Base-by-base conservation (phyloP, 305 asterid species). In the Fraxinus platypoda region DNA sequence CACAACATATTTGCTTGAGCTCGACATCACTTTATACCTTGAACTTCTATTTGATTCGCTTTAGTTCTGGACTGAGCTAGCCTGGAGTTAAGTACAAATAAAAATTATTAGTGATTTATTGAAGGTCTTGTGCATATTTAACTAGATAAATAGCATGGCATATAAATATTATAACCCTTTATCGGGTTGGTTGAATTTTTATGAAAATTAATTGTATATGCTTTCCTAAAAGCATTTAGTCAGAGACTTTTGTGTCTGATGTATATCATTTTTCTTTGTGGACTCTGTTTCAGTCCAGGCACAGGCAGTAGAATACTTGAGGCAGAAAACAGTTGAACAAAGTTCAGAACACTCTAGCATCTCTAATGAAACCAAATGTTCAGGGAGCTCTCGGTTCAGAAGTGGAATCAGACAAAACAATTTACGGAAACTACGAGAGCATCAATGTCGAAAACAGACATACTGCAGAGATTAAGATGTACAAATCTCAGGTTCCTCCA, bases 251-350 rank as follows among this genome's bases (percentile, higher is more conserved):
- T 77, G 21, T 73, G 28, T 64, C 75, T 25, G 46, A 75, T 49
- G 33, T 80, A 78, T 38, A 68, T 76, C 13, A 49, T 80, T 84
- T 74, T 74, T 85, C 78, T 75, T 71, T 70, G 83, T 75, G 82
- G 84, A 77, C 81, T 28, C 54, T 81, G 85, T 84, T 87, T 79
- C 92, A 93, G 98, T 95, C 87, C 97, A 91, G 87, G 93, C 89
- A 19, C 94, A 90, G 82, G 90, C 94, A 74, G 83, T 87, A 80
- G 87, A 85, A 26, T 91, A 95, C 87, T 78, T 88, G 85, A 93
- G 88, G 89, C 89, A 77, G 77, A 92, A 86, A 85, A 75, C 83
- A 33, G 87, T 74, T 43, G 85, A 72, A 82, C 86, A 80, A 84
- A 82, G 82, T 62, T 76, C 84, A 72, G 83, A 66, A 43, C 83